Conservation (phyloP, 257 asterid genomes). For the Nicotiana otophora region DNA sequence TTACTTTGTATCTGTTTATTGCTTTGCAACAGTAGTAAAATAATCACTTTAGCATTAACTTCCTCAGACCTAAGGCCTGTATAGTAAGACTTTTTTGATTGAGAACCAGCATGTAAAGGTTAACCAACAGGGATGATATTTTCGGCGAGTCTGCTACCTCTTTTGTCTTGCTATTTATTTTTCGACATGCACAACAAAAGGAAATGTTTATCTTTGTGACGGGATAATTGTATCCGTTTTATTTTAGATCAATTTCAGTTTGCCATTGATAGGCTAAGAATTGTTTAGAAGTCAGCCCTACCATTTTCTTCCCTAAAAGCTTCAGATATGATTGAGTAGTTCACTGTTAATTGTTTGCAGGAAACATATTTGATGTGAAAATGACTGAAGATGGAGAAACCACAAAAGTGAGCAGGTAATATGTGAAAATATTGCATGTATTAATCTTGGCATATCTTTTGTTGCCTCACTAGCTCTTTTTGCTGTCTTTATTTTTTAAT, state of each 20-base stretch:
- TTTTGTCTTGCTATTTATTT: neutral
- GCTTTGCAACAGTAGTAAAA: neutral
- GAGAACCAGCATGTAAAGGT: neutral
- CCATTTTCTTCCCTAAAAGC: neutral
- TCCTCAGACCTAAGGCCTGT: neutral
- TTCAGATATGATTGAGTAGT: neutral
- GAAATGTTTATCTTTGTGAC: neutral
- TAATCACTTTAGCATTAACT: neutral
- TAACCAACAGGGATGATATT: neutral
- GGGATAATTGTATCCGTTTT: neutral
- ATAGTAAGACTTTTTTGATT: neutral
- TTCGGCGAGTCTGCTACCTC: neutral
- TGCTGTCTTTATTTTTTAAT: no score
- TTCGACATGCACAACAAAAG: neutral
- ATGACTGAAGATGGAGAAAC: constrained; percentile 67
- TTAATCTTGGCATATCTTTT: neutral
- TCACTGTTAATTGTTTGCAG: constrained; percentile 26
- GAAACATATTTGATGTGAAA: constrained; percentile 70
- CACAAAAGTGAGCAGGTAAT: constrained; percentile 64
- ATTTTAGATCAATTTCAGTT: neutral
- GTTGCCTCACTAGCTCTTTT: neutral
- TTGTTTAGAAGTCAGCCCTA: neutral
- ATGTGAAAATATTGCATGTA: neutral
- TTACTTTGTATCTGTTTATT: neutral
- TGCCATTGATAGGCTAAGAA: neutral